These are phyloP conservation scores for Ilyonectria destructans DNA, from an alignment of 2,329 filamentous ascomycete species.

Conservation along the genomic window DNA sequence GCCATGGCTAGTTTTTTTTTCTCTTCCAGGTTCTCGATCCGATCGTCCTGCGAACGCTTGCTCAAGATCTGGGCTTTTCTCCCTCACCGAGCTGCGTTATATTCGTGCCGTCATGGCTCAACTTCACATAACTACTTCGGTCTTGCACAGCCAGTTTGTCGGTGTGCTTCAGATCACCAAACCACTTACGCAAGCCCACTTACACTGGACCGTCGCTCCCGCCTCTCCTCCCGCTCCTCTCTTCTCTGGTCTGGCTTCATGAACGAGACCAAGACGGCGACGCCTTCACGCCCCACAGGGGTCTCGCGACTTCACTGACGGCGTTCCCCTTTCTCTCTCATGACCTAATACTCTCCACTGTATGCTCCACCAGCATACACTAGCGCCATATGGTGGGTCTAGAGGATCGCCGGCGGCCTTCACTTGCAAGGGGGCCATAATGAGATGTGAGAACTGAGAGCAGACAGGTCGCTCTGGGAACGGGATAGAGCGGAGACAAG, in stretches of 20 bases:
- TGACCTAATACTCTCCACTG: slow-evolving; percentile 26
- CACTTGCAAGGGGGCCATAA: slow-evolving; percentile 12
- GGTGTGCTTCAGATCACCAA: slow-evolving; percentile 24
- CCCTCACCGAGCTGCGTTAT: background rate
- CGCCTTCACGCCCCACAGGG: slow-evolving; percentile 11
- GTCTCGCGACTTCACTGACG: slow-evolving; percentile 1
- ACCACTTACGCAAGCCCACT: slow-evolving; percentile 14
- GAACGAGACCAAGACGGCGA: slow-evolving; percentile 20
- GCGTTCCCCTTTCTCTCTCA: slow-evolving; percentile 12
- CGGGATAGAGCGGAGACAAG: slow-evolving; percentile 7
- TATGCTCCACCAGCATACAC: background rate
- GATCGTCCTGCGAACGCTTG: slow-evolving; percentile 28
- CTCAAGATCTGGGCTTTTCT: slow-evolving; percentile 16
- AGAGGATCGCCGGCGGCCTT: slow-evolving; percentile 23
- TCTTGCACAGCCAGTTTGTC: slow-evolving; percentile 8
- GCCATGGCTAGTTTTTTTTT: slow-evolving; percentile 17
- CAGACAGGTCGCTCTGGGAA: slow-evolving; percentile 12
- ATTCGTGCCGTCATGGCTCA: slow-evolving; percentile 8
- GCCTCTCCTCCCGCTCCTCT: slow-evolving; percentile 15
- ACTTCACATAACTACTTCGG: background rate
- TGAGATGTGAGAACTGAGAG: slow-evolving; percentile 31
- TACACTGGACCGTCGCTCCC: slow-evolving; percentile 22
- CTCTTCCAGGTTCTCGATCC: slow-evolving; percentile 20
- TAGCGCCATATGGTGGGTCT: slow-evolving; percentile 15
- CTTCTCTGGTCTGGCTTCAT: background rate